Conservation (phyloP, 352 stramenopile species). For the Aphanomyces invadans region DNA sequence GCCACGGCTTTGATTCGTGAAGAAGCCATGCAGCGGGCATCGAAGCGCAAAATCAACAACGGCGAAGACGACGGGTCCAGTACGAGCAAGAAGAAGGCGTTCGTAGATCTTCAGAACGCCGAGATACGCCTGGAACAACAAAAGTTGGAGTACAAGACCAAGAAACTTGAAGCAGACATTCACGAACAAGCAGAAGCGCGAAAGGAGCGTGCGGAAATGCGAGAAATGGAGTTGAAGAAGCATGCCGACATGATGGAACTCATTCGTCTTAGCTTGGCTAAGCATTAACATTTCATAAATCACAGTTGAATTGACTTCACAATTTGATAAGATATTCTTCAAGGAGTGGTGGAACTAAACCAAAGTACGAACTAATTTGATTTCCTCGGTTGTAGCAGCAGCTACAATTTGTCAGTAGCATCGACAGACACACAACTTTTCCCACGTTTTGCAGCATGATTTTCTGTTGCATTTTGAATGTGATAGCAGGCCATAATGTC, state of each 20-base stretch:
- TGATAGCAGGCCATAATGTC: slow-evolving; percentile 23
- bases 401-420: slow-evolving; percentile 4
- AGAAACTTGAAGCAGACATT: not conserved
- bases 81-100: too few species aligned
- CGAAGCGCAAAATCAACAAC: too few species aligned
- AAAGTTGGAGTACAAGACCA: not conserved
- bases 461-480: slow-evolving; percentile 20
- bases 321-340: slow-evolving; percentile 3
- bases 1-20: too few species aligned
- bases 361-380: slow-evolving; percentile 6
- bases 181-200: not conserved
- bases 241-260: not conserved
- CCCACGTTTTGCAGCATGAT: not conserved
- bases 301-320: not conserved
- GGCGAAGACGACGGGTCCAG: too few species aligned
- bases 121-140: too few species aligned
- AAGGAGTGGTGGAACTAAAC: not conserved
- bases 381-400: not conserved
- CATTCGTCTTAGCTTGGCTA: not conserved
- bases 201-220: not conserved
- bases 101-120: too few species aligned
- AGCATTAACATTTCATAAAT: not conserved
- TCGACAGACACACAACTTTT: not conserved
- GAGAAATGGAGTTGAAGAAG: not conserved
- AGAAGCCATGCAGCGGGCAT: too few species aligned